A percentile compares a stretch with the other conserved stretches of the same genome.
Conservation (phyloP, 441 rosid genomes). For the Eruca vesicaria region DNA sequence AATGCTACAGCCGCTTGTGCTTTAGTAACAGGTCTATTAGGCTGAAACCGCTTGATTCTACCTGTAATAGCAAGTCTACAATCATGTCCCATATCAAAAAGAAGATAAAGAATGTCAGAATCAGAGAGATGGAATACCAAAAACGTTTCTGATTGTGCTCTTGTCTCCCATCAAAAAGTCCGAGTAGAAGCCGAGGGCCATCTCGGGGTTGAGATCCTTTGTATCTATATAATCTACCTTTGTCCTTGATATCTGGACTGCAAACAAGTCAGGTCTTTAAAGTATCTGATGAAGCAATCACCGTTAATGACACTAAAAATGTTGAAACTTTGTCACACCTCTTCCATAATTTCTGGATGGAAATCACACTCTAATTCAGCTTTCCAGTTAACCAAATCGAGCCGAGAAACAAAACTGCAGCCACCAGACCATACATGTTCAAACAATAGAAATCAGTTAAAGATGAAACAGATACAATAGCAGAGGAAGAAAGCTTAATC, state of each 20-base stretch:
- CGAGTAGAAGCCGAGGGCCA: conserved; percentile 62
- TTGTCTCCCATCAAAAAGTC: conserved; percentile 71
- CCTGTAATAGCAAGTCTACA: conserved; percentile 42
- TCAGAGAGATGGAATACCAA: conserved; percentile 49
- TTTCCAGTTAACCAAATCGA: conserved; percentile 83
- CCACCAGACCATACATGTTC: conserved; percentile 19
- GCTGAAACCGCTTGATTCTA: conserved; percentile 77
- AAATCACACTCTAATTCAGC: conserved; percentile 71
- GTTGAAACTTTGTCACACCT: conserved; percentile 53
- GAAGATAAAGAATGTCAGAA: not conserved
- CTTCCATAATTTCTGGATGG: conserved; percentile 44
- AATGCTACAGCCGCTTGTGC: conserved; percentile 66
- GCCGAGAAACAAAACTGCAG: conserved; percentile 68
- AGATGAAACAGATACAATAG: not conserved
- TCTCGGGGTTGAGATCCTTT: conserved; percentile 59
- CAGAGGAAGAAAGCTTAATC: not conserved
- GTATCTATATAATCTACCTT: conserved; percentile 78
- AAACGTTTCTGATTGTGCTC: conserved; percentile 80
- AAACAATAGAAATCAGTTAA: not conserved
- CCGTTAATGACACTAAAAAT: not conserved
- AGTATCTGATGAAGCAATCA: not conserved
- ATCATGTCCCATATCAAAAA: conserved; percentile 7
- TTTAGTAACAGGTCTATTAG: conserved; percentile 74
- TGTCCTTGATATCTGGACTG: conserved; percentile 97
- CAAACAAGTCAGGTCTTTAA: conserved; percentile 44